Evolutionary conservation across 164 flowering plant genomes (phyloP), one percentile per base, ranked within the genome.

Genomic region (Macadamia tetraphylla): DNA sequence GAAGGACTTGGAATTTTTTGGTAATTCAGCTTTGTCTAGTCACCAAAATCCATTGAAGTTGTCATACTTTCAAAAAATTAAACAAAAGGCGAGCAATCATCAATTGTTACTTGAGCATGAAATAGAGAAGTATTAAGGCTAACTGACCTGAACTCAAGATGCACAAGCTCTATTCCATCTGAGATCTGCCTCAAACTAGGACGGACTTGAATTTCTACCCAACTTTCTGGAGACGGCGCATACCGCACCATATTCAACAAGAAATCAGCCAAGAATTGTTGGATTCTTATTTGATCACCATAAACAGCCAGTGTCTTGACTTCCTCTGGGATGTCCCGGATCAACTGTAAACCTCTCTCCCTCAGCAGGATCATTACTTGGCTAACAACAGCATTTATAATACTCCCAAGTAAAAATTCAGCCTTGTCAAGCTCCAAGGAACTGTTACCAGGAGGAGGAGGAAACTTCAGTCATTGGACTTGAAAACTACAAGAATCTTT

Each of bases 271-370:
- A 91, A 76, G 32, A 90, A 86, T 76, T 94, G 96, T 74, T 94
- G 97, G 65, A 87, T 78, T 77, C 97, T 84, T 11, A 81, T 79
- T 78, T 94, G 96, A 83, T 91, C 98, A 18, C 97, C 97, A 73
- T 65, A 84, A 48, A 91, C 89, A 64, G 83, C 70, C 65, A 94
- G 65, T 55, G 85, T 77, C 70, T 91, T 90, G 58, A 94, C 82
- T 78, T 94, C 95, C 62, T 91, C 97, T 7, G 97, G 96, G 67
- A 91, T 94, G 76, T 90, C 95, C 0, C 93, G 85, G 57, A 91
- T 87, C 74, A 91, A 71, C 57, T 91, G 97, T 61, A 94, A 67
- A 66, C 82, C 82, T 81, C 87, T 85, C 79, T 87, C 94, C 71
- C 90, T 82, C 63, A 93, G 79, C 73, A 83, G 68, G 61, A 83